These are phyloP conservation scores for Yamagishiella unicocca DNA, from an alignment of 139 green algal species.

Conservation along the genomic window DNA sequence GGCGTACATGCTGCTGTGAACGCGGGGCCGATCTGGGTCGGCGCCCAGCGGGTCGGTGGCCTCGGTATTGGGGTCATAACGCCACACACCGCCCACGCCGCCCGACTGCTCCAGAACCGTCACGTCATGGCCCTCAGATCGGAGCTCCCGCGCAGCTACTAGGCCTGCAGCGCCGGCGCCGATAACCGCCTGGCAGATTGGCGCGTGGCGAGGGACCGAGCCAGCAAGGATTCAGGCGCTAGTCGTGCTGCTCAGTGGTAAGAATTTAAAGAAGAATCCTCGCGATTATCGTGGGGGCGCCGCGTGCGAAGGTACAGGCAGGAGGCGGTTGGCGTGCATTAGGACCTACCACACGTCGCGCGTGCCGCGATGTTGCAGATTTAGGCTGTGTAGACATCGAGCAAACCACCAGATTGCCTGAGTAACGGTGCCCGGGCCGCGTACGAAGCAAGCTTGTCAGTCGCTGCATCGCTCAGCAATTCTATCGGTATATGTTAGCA, in stretches of 20 bases:
- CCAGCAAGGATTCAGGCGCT: not conserved
- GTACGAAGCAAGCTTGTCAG: not conserved
- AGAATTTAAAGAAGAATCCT: not conserved
- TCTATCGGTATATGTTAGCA: no score
- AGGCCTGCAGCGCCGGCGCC: conserved; percentile 82
- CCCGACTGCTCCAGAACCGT: conserved; percentile 72
- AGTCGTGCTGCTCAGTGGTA: not conserved
- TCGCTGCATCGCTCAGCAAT: not conserved
- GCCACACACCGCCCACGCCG: conserved; percentile 77
- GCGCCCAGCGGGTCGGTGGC: conserved; percentile 54
- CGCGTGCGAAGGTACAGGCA: not conserved
- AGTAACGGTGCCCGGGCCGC: not conserved
- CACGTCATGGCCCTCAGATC: conserved; percentile 71
- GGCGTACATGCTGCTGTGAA: conserved; percentile 69
- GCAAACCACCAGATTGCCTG: not conserved
- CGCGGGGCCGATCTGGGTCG: conserved; percentile 10
- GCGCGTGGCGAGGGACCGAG: not conserved
- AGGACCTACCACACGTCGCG: not conserved
- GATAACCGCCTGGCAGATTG: conserved; percentile 73
- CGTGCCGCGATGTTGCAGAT: not conserved
- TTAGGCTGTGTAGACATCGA: not conserved
- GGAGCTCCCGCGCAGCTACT: conserved; percentile 73
- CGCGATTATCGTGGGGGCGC: not conserved
- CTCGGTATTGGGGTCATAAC: conserved; percentile 59
- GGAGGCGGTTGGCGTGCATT: not conserved